Percentiles rank a stretch among this genome's conserved stretches.
These are phyloP conservation scores for Crocinoboletus sp. DNA, from an alignment of 1,284 basidiomycete species.

Conservation along the genomic window DNA sequence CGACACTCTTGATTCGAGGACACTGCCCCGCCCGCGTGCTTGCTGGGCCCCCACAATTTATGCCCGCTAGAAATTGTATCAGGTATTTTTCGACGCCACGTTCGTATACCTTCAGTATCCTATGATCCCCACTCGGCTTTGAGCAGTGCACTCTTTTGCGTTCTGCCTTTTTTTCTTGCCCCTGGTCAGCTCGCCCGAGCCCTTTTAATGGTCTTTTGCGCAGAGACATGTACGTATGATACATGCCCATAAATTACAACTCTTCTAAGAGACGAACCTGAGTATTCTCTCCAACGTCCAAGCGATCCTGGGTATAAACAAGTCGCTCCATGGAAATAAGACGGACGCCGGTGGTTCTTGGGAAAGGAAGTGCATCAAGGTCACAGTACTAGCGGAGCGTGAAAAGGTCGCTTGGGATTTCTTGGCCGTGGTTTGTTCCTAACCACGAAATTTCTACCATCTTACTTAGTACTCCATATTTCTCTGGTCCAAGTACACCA, in stretches of 20 bases:
- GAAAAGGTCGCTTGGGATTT: slow-evolving; percentile 32
- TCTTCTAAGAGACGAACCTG: too few relatives aligned
- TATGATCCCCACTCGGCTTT: slow-evolving; percentile 31
- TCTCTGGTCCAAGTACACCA: slow-evolving; percentile 35
- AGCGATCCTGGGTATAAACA: too few relatives aligned
- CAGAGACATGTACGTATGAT: slow-evolving; percentile 13
- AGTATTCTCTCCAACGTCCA: too few relatives aligned
- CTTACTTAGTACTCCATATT: slow-evolving; percentile 46
- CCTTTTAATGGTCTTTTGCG: slow-evolving; percentile 18
- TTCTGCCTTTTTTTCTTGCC: slow-evolving; percentile 16
- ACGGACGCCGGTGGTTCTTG: slow-evolving; percentile 12
- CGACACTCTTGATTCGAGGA: slow-evolving; percentile 24
- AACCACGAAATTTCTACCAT: slow-evolving; percentile 38
- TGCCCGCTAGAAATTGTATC: slow-evolving; percentile 31
- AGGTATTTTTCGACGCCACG: slow-evolving; percentile 18
- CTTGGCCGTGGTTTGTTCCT: slow-evolving; percentile 35
- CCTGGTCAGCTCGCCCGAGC: slow-evolving; percentile 6
- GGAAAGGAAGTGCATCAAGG: slow-evolving; percentile 17
- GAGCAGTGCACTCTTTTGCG: slow-evolving; percentile 16
- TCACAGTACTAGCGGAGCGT: slow-evolving; percentile 41
- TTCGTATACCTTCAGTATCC: slow-evolving; percentile 26
- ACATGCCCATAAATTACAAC: slow-evolving; percentile 17
- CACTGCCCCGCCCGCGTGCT: neutral
- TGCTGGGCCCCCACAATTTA: slow-evolving; percentile 6
- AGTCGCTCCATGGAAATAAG: slow-evolving; percentile 3